Base-by-base conservation (phyloP, 2,329 filamentous ascomycete genomes). In the Verticillium zaregamsianum region DNA sequence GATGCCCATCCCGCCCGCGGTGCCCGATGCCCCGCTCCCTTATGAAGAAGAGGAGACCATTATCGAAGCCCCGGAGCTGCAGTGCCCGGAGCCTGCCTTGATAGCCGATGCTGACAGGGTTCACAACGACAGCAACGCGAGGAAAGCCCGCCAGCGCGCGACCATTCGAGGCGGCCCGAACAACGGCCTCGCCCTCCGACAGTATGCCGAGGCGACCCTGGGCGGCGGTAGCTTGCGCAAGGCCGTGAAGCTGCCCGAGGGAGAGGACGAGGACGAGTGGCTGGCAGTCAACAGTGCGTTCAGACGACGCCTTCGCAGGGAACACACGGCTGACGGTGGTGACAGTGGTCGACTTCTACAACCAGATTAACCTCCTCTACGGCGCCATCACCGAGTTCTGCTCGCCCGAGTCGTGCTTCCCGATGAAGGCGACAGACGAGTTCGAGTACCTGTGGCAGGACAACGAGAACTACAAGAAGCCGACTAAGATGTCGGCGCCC, bases 361-460 rank as follows among this genome's bases (percentile, higher is more conserved):
- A 99, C 81, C 95, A 99, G 79, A 96, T 99, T 82, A 99, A 99
- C 79, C 86, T 99, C 39, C 89, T 99, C 63, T 99, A 99, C 76
- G 96, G 96, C 63, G 95, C 95, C 67, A 99, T 99, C 74, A 99
- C 95, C 63, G 95, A 99, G 74, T 99, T 99, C 79, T 99, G 95
- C 82, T 98, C 95, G 31, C 94, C 95, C 35, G 90, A 95, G 74
- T 93, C 93, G 66, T 99, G 95, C 76, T 95, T 95, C 0, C 95
- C 98, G 80, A 99, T 99, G 95, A 99, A 99, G 79, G 95, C 95
- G n/a, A 99, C 95, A 11, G 96, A 99, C 79, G 95, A 99, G 90
- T 99, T 98, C 77, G 95, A 99, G 77, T 99, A 99, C 77, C 89
- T 99, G 67, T 99, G 95, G 95, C 95, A 99, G 80, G 94, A 99